These are phyloP conservation scores for Tephrocybe sp. DNA, from an alignment of 768 basidiomycete species.

Conservation along the genomic window DNA sequence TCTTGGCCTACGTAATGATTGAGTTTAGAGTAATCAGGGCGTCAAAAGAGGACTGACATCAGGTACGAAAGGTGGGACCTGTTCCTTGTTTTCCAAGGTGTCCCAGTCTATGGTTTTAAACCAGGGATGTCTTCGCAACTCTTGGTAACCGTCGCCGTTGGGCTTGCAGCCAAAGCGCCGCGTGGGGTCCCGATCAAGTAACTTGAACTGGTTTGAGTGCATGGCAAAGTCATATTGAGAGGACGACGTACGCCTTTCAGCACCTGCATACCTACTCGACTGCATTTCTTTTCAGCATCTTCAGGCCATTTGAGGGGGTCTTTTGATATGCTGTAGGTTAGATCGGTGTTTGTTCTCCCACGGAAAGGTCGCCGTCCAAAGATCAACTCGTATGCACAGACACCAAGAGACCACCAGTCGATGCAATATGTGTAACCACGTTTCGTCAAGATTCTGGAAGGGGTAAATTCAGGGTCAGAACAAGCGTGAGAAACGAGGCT, in stretches of 20 bases:
- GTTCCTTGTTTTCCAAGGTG: slow-evolving; percentile 73
- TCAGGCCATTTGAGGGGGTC: slow-evolving; percentile 91
- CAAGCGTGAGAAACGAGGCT: slow-evolving; percentile 17
- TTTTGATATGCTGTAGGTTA: slow-evolving; percentile 90
- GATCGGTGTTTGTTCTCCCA: slow-evolving; percentile 88
- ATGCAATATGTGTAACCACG: slow-evolving; percentile 93
- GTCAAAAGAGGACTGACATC: slow-evolving; percentile 55
- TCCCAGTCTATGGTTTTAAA: slow-evolving; percentile 90
- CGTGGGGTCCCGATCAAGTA: slow-evolving; percentile 82
- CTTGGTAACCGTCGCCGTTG: slow-evolving; percentile 76
- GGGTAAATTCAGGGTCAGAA: slow-evolving; percentile 7
- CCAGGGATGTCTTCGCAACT: slow-evolving; percentile 83
- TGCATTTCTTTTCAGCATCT: slow-evolving; percentile 79
- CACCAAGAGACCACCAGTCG: slow-evolving; percentile 97
- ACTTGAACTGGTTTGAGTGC: slow-evolving; percentile 41
- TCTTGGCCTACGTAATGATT: slow-evolving; percentile 71
- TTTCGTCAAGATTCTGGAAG: slow-evolving; percentile 73
- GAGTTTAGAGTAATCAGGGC: slow-evolving; percentile 1
- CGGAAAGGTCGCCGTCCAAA: slow-evolving; percentile 93
- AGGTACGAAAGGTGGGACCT: slow-evolving; percentile 83
- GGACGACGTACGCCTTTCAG: slow-evolving; percentile 68
- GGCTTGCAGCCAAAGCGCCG: slow-evolving; percentile 84
- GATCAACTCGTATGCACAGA: slow-evolving; percentile 89
- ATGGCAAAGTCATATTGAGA: slow-evolving; percentile 1
- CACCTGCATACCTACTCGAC: slow-evolving; percentile 73